Percentiles rank a stretch among this genome's conserved stretches.
phyloP scores from a whole-genome alignment of 805 yeast genomes.

The Candida railenensis region DNA sequence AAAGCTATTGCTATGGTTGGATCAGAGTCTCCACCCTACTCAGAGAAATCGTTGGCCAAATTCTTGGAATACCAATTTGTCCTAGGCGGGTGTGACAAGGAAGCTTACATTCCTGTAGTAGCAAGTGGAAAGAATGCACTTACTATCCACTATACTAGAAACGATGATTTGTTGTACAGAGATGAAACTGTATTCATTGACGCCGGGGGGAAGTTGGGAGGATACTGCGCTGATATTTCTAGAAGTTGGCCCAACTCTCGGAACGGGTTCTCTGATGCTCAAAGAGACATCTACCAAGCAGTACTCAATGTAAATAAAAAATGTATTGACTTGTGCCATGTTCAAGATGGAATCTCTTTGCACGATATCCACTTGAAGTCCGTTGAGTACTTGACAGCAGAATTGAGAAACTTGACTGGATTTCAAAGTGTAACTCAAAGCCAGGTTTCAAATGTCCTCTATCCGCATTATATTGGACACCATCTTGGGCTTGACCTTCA shows the following conservation, averaged over 20 bases:
- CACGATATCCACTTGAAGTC: constrained; percentile 77
- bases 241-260: constrained; percentile 94
- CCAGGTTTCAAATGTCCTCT: constrained; percentile 54
- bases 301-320: constrained; percentile 79
- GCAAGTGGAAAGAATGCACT: constrained; percentile 91
- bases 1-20: constrained; percentile 67
- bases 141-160: constrained; percentile 90
- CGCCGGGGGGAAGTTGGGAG: constrained; percentile 92
- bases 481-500: constrained; percentile 91
- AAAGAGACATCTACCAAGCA: constrained; percentile 83
- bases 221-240: constrained; percentile 93
- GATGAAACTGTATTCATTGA: constrained; percentile 90
- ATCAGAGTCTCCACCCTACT: constrained; percentile 44
- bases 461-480: constrained; percentile 96
- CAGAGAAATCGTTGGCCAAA: constrained; percentile 78
- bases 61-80: constrained; percentile 80
- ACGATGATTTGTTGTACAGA: constrained; percentile 74
- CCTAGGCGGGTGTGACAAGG: constrained; percentile 82
- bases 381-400: constrained; percentile 55
- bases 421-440: constrained; percentile 49
- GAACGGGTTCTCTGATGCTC: constrained; percentile 66
- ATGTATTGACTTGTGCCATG: constrained; percentile 72
- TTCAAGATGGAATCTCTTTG: constrained; percentile 49
- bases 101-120: constrained; percentile 93
- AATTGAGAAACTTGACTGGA: constrained; percentile 69